Percentiles rank a stretch among this genome's conserved stretches.
Conservation (phyloP, 163 green algal species). For the Scenedesmus sp. region DNA sequence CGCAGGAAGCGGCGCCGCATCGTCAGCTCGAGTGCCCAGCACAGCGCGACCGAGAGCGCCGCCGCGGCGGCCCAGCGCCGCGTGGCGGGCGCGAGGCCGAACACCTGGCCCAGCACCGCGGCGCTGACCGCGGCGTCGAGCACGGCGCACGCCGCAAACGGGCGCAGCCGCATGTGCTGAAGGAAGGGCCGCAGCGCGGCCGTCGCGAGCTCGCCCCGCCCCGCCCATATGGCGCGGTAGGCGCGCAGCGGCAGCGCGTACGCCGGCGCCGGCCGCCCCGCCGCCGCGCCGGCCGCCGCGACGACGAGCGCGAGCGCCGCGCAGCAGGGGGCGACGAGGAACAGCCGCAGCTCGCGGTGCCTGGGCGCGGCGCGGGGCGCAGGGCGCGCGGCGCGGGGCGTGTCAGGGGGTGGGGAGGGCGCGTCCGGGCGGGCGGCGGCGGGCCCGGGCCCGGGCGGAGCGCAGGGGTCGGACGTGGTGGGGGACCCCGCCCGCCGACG, state of each 20-base stretch:
- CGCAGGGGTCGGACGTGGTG: no score
- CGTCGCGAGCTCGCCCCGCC: slow-evolving; percentile 16
- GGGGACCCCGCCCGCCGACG: no score
- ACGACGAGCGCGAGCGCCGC: no score
- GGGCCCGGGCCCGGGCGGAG: not conserved
- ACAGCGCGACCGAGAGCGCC: slow-evolving; percentile 10
- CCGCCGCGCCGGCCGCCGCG: no score
- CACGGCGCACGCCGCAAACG: slow-evolving; percentile 6
- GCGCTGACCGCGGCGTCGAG: slow-evolving; percentile 5
- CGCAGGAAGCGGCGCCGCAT: slow-evolving; percentile 20
- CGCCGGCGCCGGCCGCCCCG: no score
- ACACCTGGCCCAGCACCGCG: slow-evolving; percentile 12
- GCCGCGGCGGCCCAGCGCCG: slow-evolving; percentile 1
- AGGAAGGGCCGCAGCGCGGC: slow-evolving; percentile 24
- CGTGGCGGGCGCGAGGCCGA: not conserved
- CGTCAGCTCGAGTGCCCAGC: slow-evolving; percentile 35
- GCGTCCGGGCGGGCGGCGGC: not conserved
- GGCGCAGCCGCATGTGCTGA: slow-evolving; percentile 32
- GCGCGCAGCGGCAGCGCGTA: not conserved
- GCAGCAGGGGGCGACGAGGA: not conserved
- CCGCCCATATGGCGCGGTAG: not conserved
- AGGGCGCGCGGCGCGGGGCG: not conserved
- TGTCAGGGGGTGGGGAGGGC: not conserved
- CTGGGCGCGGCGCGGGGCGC: not conserved
- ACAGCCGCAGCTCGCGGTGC: slow-evolving; percentile 29